Conservation (phyloP, 495 filamentous ascomycete genomes). For the Hyaloscypha hepaticicola region DNA sequence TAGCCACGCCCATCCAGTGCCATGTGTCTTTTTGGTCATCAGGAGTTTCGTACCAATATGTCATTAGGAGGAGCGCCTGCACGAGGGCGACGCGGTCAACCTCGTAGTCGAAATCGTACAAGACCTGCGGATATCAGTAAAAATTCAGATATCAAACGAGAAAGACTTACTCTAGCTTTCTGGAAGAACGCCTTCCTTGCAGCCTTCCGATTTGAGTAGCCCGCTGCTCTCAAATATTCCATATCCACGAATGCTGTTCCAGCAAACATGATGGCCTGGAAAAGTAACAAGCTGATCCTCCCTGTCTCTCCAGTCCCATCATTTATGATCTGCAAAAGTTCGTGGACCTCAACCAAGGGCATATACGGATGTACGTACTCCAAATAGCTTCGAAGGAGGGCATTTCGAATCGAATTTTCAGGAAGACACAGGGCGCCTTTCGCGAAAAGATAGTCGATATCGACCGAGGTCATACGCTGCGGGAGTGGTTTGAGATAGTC, state of each 20-base stretch:
- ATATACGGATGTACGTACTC: conserved; percentile 88
- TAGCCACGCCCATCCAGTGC: conserved; percentile 89
- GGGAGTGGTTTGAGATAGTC: conserved; percentile 75
- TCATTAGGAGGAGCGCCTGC: conserved; percentile 80
- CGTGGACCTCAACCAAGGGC: conserved; percentile 77
- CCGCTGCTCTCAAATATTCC: conserved; percentile 63
- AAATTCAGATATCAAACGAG: conserved; percentile 52
- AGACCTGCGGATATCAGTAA: conserved; percentile 43
- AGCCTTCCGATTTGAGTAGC: conserved; percentile 66
- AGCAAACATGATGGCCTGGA: conserved; percentile 34
- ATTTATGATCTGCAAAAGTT: conserved; percentile 67
- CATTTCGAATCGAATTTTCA: conserved; percentile 63
- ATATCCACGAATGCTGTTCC: conserved; percentile 60
- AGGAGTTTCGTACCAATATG: conserved; percentile 88
- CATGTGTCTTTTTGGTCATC: conserved; percentile 89
- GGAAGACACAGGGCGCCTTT: conserved; percentile 78
- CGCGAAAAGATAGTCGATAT: conserved; percentile 68
- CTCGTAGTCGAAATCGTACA: conserved; percentile 89
- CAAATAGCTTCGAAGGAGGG: conserved; percentile 70
- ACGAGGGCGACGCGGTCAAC: conserved; percentile 73
- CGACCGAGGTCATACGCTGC: conserved; percentile 63
- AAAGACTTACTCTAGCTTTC: conserved; percentile 68
- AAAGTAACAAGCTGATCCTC: conserved; percentile 64
- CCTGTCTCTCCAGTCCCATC: conserved; percentile 63
- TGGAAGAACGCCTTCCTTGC: conserved; percentile 80